Evolutionary conservation across 768 basidiomycete species (phyloP), one percentile per base, ranked within the genome.

Genomic region (Rhodosporidiobolus sp.): DNA sequence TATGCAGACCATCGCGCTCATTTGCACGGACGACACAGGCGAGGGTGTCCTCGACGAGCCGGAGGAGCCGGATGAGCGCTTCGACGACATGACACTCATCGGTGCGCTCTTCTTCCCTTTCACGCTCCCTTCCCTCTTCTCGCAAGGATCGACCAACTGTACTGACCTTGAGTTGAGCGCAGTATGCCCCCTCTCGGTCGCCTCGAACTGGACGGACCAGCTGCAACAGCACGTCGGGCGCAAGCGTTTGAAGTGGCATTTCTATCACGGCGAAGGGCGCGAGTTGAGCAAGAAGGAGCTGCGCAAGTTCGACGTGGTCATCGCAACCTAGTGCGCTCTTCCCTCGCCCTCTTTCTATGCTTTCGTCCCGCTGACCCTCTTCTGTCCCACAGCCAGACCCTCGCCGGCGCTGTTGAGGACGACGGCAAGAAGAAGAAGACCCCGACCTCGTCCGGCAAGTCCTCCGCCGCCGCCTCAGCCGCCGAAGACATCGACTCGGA

Each of bases 111-210:
- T 22, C 38, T n/a, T 52, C 28, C 64, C 56, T 17, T 10, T 34
- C 9, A 10, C 16, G 10, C 5, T 0, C 30, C 8, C 26, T 52
- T 43, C 38, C 14, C 38, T 14, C 14, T 43, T 43, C 38, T 14
- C n/a, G n/a, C n/a, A n/a, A n/a, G n/a, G n/a, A n/a, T n/a, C n/a
- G n/a, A n/a, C 30, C 17, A 24, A 30, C 38, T 19, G 3, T 26
- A 17, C 43, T 50, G 50, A 54, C 24, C 8, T 20, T 19, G 8
- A n/a, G 32, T 49, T 4, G 17, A 34, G 38, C 70, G 10, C 72
- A 92, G 91, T 94, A 59, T 87, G 85, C 14, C 92, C 92, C 9
- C 86, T 94, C 34, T 92, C 90, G 14, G 87, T 94, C 12, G 82
- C 94, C 14, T 91, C 90, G 11, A 94, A 93, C 54, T 78, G 77